phyloP scores from a whole-genome alignment of 179 eudicot genomes.

The Beta macrorhiza region DNA sequence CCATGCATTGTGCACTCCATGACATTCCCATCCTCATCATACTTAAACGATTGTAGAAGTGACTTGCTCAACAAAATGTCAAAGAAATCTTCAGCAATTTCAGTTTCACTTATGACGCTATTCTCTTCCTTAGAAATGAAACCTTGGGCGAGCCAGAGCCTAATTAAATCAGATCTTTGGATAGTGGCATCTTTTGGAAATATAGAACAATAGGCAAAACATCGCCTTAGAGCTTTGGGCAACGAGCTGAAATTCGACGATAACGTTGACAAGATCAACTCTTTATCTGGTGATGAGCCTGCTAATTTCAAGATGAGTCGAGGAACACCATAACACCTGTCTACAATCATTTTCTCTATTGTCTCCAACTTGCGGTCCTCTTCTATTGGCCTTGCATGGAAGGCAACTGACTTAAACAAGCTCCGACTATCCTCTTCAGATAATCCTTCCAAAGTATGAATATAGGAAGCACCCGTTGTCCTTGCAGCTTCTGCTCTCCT shows the following conservation, averaged over 20 bases:
- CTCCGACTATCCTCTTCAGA: constrained; percentile 1
- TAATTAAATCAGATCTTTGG: background rate
- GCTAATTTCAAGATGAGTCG: constrained; percentile 10
- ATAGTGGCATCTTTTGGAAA: background rate
- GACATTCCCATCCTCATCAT: background rate
- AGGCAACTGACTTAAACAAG: background rate
- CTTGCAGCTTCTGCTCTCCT: background rate
- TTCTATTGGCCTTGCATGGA: background rate
- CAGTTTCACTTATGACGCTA: background rate
- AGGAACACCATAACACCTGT: constrained; percentile 20
- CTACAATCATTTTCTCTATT: background rate
- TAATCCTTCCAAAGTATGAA: constrained; percentile 6
- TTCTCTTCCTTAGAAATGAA: background rate
- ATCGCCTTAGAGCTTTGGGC: constrained; percentile 22
- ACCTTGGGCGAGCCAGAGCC: constrained; percentile 27
- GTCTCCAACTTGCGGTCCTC: background rate
- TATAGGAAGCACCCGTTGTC: background rate
- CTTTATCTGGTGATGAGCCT: background rate
- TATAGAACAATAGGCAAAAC: constrained; percentile 22
- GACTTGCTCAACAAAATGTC: constrained; percentile 5
- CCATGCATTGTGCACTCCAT: constrained; percentile 16
- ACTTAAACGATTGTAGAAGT: background rate
- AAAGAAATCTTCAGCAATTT: constrained; percentile 11
- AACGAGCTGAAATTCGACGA: constrained; percentile 9
- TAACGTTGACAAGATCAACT: background rate